These are phyloP conservation scores for Salvia rosmarinus DNA, from an alignment of 257 asterid genomes.

Conservation along the genomic window DNA sequence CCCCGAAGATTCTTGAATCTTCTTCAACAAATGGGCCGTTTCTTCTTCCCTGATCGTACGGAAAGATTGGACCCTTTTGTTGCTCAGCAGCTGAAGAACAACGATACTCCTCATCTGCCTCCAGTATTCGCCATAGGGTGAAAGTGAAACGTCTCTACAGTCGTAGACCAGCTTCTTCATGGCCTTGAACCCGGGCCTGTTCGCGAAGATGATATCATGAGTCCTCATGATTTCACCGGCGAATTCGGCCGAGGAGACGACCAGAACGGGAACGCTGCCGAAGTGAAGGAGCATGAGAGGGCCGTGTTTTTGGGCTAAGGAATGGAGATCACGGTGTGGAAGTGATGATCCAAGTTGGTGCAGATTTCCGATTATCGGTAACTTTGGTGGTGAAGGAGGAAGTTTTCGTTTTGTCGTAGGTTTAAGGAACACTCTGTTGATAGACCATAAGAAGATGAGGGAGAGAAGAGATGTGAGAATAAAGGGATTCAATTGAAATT, in stretches of 20 bases:
- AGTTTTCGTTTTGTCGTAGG: neutral
- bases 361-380: constrained; percentile 10
- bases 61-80: constrained; percentile 15
- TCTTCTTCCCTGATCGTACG: constrained; percentile 20
- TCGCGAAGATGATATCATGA: neutral
- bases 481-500: neutral
- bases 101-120: neutral
- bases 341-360: neutral
- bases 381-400: constrained; percentile 24
- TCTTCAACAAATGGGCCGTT: constrained; percentile 11
- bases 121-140: constrained; percentile 9
- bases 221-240: neutral
- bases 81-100: neutral
- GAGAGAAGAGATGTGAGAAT: neutral
- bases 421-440: neutral
- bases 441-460: neutral
- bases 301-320: constrained; percentile 16
- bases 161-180: neutral
- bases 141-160: neutral
- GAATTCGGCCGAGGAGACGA: constrained; percentile 5
- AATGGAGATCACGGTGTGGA: neutral
- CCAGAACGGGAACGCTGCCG: neutral
- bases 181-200: neutral
- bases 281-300: constrained; percentile 19
- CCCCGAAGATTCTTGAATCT: neutral